Evolutionary conservation across 345 rosid species (phyloP).

Genomic region (Salix purpurea): DNA sequence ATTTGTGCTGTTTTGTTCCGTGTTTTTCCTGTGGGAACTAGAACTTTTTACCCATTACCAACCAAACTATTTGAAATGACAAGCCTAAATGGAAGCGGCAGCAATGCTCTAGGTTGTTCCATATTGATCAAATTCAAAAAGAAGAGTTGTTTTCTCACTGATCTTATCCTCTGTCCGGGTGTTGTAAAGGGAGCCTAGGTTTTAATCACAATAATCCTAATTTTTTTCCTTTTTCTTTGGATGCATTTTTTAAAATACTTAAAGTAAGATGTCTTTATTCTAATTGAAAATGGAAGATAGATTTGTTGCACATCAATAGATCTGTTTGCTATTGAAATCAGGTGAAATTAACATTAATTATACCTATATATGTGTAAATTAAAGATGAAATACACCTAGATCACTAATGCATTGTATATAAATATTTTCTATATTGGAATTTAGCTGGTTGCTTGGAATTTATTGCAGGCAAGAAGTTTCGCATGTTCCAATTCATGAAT

Average conservation of each 20-base stretch:
- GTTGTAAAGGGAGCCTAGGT: background rate
- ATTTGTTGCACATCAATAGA: background rate
- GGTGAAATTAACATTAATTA: background rate
- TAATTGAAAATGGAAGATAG: background rate
- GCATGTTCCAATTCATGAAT: slow-evolving; percentile 52
- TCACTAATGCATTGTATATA: slow-evolving; percentile 2
- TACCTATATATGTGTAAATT: background rate
- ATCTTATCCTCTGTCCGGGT: background rate
- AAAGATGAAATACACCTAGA: background rate
- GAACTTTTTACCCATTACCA: background rate
- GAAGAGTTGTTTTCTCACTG: background rate
- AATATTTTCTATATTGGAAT: background rate
- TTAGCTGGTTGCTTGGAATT: slow-evolving; percentile 14
- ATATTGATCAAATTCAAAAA: too few relatives aligned
- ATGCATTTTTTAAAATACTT: background rate
- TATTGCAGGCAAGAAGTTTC: slow-evolving; percentile 46
- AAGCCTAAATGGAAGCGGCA: slow-evolving; percentile 1
- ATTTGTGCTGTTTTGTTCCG: background rate
- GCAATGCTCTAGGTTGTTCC: background rate
- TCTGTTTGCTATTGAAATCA: background rate
- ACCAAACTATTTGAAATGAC: background rate
- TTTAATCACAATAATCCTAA: background rate
- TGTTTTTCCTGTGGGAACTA: background rate
- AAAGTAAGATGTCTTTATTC: background rate
- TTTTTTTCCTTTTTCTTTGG: background rate